phyloP scores from a whole-genome alignment of 768 basidiomycete species.

The Chalciporus piperatus region DNA sequence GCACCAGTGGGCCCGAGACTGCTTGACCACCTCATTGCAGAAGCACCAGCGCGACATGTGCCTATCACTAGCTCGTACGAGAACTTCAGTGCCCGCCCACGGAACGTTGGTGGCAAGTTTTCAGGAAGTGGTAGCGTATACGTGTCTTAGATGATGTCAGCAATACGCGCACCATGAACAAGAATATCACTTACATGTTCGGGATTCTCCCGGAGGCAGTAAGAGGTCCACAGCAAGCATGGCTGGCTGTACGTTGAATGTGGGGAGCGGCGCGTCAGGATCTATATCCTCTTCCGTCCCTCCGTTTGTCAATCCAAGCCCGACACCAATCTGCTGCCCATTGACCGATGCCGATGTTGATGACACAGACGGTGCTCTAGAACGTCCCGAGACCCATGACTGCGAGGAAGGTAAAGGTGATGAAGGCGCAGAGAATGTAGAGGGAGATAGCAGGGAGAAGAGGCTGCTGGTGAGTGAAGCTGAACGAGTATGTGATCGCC shows the following conservation, averaged over 20 bases:
- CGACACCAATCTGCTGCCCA: conserved; percentile 22
- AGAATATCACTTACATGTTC: conserved; percentile 54
- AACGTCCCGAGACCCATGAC: conserved; percentile 18
- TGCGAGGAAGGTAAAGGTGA: conserved; percentile 23
- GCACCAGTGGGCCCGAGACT: conserved; percentile 35
- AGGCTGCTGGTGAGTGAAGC: conserved; percentile 52
- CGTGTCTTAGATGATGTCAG: conserved; percentile 52
- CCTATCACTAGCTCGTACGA: conserved; percentile 91
- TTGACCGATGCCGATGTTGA: conserved; percentile 10
- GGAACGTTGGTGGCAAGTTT: conserved; percentile 86
- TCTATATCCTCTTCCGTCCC: conserved; percentile 48
- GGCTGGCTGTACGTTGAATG: conserved; percentile 79
- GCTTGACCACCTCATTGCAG: conserved; percentile 29
- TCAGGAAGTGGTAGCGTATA: conserved; percentile 76
- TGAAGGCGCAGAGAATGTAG: conserved; percentile 27
- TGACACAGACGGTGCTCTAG: conserved; percentile 25
- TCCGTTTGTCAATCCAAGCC: conserved; percentile 30
- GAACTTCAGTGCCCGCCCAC: conserved; percentile 79
- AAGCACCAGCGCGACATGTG: conserved; percentile 61
- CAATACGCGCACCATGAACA: not conserved
- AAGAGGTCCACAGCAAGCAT: conserved; percentile 88
- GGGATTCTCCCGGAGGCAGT: conserved; percentile 79
- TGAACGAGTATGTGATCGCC: conserved; percentile 46
- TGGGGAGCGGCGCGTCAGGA: conserved; percentile 70
- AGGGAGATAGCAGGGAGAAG: conserved; percentile 45